A percentile compares a stretch with the other conserved stretches of the same genome.
Evolutionary conservation across 306 rosid genomes (phyloP).

Genomic region (Quercus berberidifolia): DNA sequence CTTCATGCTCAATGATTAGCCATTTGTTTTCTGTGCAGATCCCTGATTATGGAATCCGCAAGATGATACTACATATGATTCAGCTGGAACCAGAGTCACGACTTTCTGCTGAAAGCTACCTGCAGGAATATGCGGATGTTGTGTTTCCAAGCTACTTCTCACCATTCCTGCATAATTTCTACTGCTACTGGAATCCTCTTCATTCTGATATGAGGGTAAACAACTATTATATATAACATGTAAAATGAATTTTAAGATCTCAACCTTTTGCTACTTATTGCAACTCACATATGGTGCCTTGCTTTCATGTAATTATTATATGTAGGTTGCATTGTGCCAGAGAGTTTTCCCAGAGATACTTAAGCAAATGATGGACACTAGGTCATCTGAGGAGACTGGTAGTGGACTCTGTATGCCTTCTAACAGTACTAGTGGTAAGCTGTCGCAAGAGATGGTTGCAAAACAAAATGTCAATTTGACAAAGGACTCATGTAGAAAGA

Average conservation of each 20-base stretch:
- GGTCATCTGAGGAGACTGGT: constrained; percentile 42
- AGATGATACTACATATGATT: constrained; percentile 94
- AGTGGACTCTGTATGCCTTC: constrained; percentile 28
- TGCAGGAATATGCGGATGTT: constrained; percentile 67
- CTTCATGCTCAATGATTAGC: neutral
- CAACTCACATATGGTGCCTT: constrained; percentile 20
- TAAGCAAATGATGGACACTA: constrained; percentile 73
- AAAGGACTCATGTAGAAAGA: constrained; percentile 39
- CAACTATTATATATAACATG: constrained; percentile 1
- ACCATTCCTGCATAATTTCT: constrained; percentile 87
- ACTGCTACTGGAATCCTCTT: constrained; percentile 88
- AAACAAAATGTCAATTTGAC: constrained; percentile 54
- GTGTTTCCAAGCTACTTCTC: constrained; percentile 89
- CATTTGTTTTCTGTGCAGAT: constrained; percentile 57
- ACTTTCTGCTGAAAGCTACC: constrained; percentile 79
- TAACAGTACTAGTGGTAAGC: constrained; percentile 32
- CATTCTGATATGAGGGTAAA: constrained; percentile 93
- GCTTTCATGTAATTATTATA: constrained; percentile 13
- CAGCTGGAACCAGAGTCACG: constrained; percentile 87
- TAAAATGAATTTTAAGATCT: neutral
- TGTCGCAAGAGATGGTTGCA: constrained; percentile 46
- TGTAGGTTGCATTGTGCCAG: constrained; percentile 82
- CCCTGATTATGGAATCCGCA: constrained; percentile 86
- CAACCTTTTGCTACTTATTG: constrained; percentile 16
- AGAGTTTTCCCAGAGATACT: constrained; percentile 88